phyloP scores from a whole-genome alignment of 2,329 filamentous ascomycete genomes.

The Didymella sp. region DNA sequence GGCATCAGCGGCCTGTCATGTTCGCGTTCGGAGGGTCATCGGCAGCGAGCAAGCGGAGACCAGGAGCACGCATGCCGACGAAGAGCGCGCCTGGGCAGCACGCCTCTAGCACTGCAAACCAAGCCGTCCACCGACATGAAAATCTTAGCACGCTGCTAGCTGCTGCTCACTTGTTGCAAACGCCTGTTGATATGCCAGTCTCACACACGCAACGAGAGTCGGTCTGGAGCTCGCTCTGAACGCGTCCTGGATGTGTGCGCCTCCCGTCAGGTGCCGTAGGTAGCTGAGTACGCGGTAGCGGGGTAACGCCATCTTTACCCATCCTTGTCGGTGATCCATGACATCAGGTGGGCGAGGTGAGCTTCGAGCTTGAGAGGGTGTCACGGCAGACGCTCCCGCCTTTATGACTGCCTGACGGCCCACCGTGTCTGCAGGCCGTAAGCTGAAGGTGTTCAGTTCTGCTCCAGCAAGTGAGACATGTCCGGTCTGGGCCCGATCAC shows the following conservation, averaged over 20 bases:
- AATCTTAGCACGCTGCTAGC: neutral
- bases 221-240: neutral
- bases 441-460: neutral
- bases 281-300: slow-evolving; percentile 2
- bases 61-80: neutral
- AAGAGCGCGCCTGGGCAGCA: neutral
- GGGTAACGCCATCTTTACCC: slow-evolving; percentile 10
- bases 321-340: slow-evolving; percentile 16
- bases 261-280: slow-evolving; percentile 6
- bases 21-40: neutral
- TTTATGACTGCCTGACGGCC: neutral
- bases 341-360: slow-evolving; percentile 3
- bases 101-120: slow-evolving; percentile 4
- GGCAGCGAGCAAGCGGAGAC: slow-evolving; percentile 11
- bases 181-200: slow-evolving; percentile 9
- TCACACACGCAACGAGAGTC: neutral
- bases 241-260: neutral
- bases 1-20: neutral
- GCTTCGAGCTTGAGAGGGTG: neutral
- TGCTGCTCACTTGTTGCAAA: slow-evolving; percentile 4
- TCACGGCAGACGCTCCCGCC: neutral
- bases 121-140: neutral
- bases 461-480: neutral
- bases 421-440: neutral
- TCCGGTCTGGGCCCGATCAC: neutral